Evolutionary conservation across 495 filamentous ascomycete species (phyloP).

Genomic region (Ramalina intermedia): DNA sequence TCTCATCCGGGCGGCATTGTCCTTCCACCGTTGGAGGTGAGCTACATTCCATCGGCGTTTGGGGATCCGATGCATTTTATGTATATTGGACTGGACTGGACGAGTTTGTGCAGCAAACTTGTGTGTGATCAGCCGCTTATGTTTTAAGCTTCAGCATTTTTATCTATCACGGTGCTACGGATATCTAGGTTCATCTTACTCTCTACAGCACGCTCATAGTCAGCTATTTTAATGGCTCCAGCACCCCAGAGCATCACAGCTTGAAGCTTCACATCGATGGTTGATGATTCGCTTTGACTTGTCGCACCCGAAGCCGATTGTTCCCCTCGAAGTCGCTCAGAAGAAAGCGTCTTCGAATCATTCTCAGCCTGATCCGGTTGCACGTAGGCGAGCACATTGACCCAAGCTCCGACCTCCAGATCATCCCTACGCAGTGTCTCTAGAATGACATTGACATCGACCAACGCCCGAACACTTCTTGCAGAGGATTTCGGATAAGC

Average conservation of each 20-base stretch:
- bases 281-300: neutral
- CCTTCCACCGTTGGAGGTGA: neutral
- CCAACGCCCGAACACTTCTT: conserved; percentile 31
- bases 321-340: conserved; percentile 75
- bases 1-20: neutral
- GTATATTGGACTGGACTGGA: neutral
- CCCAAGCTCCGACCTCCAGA: conserved; percentile 66
- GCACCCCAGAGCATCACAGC: conserved; percentile 54
- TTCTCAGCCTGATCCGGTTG: conserved; percentile 7
- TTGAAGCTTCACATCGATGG: conserved; percentile 29
- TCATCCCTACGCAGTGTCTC: conserved; percentile 47
- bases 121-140: neutral
- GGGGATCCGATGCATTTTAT: neutral
- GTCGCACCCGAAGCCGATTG: conserved; percentile 61
- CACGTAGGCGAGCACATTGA: conserved; percentile 82
- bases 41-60: neutral
- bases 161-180: neutral
- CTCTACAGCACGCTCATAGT: conserved; percentile 40
- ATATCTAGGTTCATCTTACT: neutral
- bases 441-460: conserved; percentile 60
- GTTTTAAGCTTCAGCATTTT: neutral
- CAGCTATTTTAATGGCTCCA: conserved; percentile 43
- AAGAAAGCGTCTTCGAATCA: conserved; percentile 46
- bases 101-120: neutral
- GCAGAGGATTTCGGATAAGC: conserved; percentile 32